These are phyloP conservation scores for Phylloporus arenicola DNA, from an alignment of 768 basidiomycete species.

Conservation along the genomic window DNA sequence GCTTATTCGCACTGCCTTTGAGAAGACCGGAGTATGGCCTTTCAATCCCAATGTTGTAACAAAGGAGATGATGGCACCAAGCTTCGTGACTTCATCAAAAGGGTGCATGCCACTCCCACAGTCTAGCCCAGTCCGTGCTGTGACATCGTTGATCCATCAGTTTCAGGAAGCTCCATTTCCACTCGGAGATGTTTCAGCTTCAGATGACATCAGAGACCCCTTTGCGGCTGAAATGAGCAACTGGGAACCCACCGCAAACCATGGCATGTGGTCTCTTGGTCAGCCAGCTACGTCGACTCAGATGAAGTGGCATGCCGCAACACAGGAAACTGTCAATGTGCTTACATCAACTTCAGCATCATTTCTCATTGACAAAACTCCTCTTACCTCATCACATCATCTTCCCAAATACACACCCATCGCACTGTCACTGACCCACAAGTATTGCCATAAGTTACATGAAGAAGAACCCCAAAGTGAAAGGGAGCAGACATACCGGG, in stretches of 20 bases:
- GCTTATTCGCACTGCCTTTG: neutral
- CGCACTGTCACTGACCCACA: neutral
- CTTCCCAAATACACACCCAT: neutral
- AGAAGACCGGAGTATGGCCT: slow-evolving; percentile 18
- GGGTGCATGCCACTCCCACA: neutral
- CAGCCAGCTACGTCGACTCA: neutral
- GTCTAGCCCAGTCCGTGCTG: neutral
- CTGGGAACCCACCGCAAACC: too few species aligned
- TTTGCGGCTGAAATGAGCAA: too few species aligned
- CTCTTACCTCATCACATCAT: neutral
- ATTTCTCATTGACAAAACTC: neutral
- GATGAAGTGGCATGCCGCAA: neutral
- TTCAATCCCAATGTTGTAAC: slow-evolving; percentile 20
- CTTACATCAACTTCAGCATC: neutral
- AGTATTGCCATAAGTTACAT: neutral
- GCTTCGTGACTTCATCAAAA: slow-evolving; percentile 1
- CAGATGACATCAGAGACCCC: too few species aligned
- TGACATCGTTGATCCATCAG: neutral
- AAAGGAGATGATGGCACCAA: slow-evolving; percentile 20
- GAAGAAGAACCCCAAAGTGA: neutral
- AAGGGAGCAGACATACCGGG: neutral
- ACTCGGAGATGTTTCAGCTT: too few species aligned
- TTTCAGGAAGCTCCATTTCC: neutral
- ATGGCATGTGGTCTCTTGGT: too few species aligned
- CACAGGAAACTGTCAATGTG: neutral